Base-by-base conservation (phyloP, 2,329 filamentous ascomycete genomes). In the Hymenoscyphus occultus region DNA sequence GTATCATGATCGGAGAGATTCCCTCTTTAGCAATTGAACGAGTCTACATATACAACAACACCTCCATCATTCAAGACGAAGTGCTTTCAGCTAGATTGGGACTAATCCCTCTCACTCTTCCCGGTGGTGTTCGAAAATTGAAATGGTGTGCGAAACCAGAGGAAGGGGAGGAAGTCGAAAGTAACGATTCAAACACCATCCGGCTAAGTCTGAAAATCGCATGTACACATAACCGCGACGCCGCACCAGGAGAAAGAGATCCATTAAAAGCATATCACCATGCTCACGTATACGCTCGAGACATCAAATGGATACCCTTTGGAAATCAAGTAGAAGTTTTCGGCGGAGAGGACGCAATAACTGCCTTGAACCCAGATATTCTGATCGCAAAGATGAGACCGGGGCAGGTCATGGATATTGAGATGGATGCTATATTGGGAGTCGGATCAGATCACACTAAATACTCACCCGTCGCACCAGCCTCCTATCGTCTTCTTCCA, bases 1-100 rank as follows among this genome's bases (percentile, higher is more conserved):
- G 95, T 73, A 98, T 98, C 73, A 85, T 98, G 74, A 90, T 99
- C 77, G 86, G 94, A 71, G 96, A 99, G 81, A 91, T 99, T 62
- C 93, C 94, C 19, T 95, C 93, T 1, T 85, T 99, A 57, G 95
- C 96, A 71, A 93, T 99, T 74, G 95, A 99, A 82, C 89, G 88
- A 68, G 92, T 96, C 76, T 99, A 90, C 80, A 88, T 98, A 69
- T 86, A 92, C 76, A 96, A 97, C 82, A 99, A 99, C 82, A 98
- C 94, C 60, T 97, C 92, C 5, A 93, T 99, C 42, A 95, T 99
- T 74, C 94, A 98, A 77, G 95, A 99, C 76, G 95, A 99, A 81
- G 94, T 99, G 4, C 88, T 99, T 61, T 90, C 93, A 16, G 91
- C 95, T 77, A 86, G 95, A 56, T 83, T 99, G 39, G 95, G 95